Base-by-base conservation (phyloP, 2,329 filamentous ascomycete species). In the Cladophialophora immunda region DNA sequence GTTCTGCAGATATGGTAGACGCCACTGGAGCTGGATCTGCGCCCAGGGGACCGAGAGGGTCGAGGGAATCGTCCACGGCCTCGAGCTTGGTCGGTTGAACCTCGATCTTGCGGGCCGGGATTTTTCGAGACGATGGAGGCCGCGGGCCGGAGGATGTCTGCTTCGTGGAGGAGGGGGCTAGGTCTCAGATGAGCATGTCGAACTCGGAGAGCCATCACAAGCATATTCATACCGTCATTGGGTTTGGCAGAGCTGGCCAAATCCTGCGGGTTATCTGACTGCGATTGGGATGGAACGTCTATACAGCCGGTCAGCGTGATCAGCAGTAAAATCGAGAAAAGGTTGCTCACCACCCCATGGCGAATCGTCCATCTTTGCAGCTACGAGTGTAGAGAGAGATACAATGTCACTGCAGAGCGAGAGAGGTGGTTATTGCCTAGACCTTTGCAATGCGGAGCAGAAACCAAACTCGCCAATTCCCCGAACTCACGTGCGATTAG, bases 71-170 rank as follows among this genome's bases (percentile, higher is more conserved):
- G 71, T 89, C 87, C 67, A 89, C 86, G 59, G 85, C 85, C 78
- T 90, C 87, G 68, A 90, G 80, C 64, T 85, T 85, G 52, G 87
- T 89, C 34, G 87, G 83, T 74, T 89, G 86, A 38, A 83, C 84
- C 74, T 81, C 86, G 74, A 88, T 83, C 75, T 87, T 86, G 68
- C 86, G 83, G 62, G 82, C 81, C n/a, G 80, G 80, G 70, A 84
- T 82, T 52, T 80, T 83, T 76, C 84, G 81, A 69, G 78, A 80
- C 60, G 79, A 80, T 55, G 83, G 80, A 34, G 83, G 82, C 70
- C 81, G 82, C 54, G 82, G 78, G 34, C 81, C 78, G 68, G 79
- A 78, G 47, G 81, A 72, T 73, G 77, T 56, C 61, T 72, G 67
- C 29, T 67, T 71, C 71, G 75, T 67, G 62, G 73, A 70, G 50